Evolutionary conservation across 2,329 filamentous ascomycete species (phyloP).

Genomic region (Zasmidium citrigriseum): DNA sequence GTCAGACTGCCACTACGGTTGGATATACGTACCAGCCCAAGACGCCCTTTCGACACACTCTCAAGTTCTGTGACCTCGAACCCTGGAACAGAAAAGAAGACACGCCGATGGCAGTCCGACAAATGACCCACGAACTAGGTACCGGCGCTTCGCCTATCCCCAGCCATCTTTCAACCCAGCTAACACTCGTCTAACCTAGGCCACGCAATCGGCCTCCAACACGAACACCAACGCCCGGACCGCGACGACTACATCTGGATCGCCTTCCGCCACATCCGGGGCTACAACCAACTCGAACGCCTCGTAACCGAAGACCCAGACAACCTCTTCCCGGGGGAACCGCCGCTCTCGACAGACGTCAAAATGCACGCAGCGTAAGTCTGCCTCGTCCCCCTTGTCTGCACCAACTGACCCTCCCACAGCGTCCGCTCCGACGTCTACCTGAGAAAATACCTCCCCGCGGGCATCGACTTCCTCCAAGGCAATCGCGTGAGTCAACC

Average conservation of each 20-base stretch:
- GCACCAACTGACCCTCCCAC: neutral
- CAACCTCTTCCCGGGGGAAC: slow-evolving; percentile 3
- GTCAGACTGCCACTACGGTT: neutral
- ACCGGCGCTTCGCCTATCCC: neutral
- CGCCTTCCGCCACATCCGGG: slow-evolving; percentile 8
- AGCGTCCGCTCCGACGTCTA: neutral
- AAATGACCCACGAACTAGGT: slow-evolving; percentile 22
- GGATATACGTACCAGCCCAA: neutral
- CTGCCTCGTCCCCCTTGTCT: too few relatives aligned
- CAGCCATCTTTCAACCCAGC: neutral
- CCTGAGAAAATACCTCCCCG: neutral
- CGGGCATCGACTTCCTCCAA: neutral
- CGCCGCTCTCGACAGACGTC: neutral
- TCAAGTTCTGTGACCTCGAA: slow-evolving; percentile 6
- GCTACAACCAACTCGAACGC: slow-evolving; percentile 5
- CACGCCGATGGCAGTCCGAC: slow-evolving; percentile 1
- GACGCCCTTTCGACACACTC: neutral
- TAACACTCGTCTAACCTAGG: too few relatives aligned
- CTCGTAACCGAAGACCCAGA: slow-evolving; percentile 5
- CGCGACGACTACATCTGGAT: slow-evolving; percentile 15
- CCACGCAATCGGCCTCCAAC: slow-evolving; percentile 19
- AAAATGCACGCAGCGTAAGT: neutral
- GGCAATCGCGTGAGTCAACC: neutral
- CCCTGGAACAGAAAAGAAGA: neutral
- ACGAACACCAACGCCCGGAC: slow-evolving; percentile 22